Evolutionary conservation across 768 basidiomycete genomes (phyloP).

Genomic region (Crepidotus variabilis): DNA sequence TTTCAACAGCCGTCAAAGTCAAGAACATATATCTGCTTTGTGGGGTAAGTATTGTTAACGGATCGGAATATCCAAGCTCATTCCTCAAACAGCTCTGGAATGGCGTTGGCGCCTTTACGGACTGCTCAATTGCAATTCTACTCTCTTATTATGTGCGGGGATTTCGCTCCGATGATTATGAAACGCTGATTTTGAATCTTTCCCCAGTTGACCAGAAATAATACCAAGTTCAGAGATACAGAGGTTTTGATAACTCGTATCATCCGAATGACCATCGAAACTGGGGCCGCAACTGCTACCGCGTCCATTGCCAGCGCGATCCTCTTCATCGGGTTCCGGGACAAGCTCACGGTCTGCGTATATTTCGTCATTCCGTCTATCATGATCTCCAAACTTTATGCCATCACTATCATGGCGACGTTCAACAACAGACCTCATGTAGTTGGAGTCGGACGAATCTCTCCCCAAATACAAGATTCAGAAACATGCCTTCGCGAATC

Average conservation of each 20-base stretch:
- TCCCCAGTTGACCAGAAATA: slow-evolving; percentile 18
- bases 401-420: slow-evolving; percentile 28
- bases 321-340: slow-evolving; percentile 24
- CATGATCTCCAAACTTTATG: slow-evolving; percentile 30
- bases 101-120: slow-evolving; percentile 27
- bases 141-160: slow-evolving; percentile 28
- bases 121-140: slow-evolving; percentile 24
- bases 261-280: slow-evolving; percentile 33
- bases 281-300: slow-evolving; percentile 28
- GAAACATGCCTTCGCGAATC: slow-evolving; percentile 8
- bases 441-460: slow-evolving; percentile 6
- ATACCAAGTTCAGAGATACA: slow-evolving; percentile 21
- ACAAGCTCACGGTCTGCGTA: slow-evolving; percentile 18
- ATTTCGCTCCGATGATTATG: background rate
- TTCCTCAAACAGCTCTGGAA: slow-evolving; percentile 25
- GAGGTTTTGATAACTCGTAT: slow-evolving; percentile 23
- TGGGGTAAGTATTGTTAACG: slow-evolving; percentile 15
- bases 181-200: background rate
- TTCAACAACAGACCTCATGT: slow-evolving; percentile 28
- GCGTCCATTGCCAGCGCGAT: slow-evolving; percentile 25
- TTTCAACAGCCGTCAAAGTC: slow-evolving; percentile 15
- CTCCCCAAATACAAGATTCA: background rate
- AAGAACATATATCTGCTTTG: slow-evolving; percentile 22
- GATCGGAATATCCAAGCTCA: background rate
- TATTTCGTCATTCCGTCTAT: slow-evolving; percentile 30